Base-by-base conservation (phyloP, 345 rosid genomes). In the Dipteronia sinensis region DNA sequence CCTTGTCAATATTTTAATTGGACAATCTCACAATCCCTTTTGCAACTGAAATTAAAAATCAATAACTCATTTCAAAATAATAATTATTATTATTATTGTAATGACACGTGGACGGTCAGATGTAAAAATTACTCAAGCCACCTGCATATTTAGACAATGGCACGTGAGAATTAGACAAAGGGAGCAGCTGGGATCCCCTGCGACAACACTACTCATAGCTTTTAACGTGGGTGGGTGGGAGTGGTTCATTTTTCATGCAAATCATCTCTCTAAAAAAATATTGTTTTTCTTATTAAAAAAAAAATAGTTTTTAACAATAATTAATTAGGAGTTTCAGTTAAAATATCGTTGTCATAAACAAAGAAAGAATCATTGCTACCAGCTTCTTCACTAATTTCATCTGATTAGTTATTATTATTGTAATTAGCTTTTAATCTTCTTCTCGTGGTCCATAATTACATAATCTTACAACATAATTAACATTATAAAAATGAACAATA, bases 331-430 rank as follows among this genome's bases (percentile, higher is more conserved):
- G 78, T 19, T 77, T 78, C 84, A 49, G 85, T 46, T 85, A 68
- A 58, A 46, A 74, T 85, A 42, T 65, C 51, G 76, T 67, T 85
- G 72, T 85, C 87, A 67, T 19, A 56, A 34, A 66, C 85, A 79
- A 71, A 75, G 25, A 79, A 65, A 65, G 71, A 73, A 82, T 82
- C 81, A 84, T 84, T 58, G 77, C 66, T 71, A 1, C 82, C 83
- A 77, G 40, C 55, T 34, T 34, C 75, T 34, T 69, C 73, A 11
- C 70, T 67, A 71, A 25, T 16, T 73, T 74, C 42, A 51, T 29
- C 65, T 51, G 64, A 67, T 65, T 68, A 58, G 62, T 62, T 51
- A 23, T 7, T 44, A 31, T 25, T 51, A 5, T 22, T 55, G 2
- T 51, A 46, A 65, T 65, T 74, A 47, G n/a, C 19, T 9, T 70